Evolutionary conservation across 2,329 filamentous ascomycete species (phyloP).

Genomic region (Fusarium humuli): DNA sequence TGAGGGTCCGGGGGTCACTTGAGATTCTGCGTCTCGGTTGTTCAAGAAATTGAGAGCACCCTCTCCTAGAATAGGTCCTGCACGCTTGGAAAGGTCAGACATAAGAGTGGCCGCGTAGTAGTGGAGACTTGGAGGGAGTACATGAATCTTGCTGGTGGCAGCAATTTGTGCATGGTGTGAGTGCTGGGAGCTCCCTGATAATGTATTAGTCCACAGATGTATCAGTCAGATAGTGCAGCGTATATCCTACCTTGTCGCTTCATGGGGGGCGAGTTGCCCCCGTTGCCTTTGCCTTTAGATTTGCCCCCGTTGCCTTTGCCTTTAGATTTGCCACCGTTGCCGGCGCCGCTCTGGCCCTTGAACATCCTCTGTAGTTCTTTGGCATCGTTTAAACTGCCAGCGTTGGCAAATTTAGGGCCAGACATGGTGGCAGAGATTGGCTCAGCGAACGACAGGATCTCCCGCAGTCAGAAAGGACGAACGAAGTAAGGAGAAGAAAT

Average conservation of each 20-base stretch:
- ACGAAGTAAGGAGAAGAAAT: background rate
- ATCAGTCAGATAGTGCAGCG: background rate
- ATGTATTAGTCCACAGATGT: background rate
- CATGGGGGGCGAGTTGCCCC: slow-evolving; percentile 1
- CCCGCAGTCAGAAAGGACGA: background rate
- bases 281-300: background rate
- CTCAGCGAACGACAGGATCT: background rate
- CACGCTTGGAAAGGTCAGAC: slow-evolving; percentile 12
- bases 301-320: background rate
- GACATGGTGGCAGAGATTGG: background rate
- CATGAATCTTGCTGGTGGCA: background rate
- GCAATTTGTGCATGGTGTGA: slow-evolving; percentile 3
- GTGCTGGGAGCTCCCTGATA: slow-evolving; percentile 12
- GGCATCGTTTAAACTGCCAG: slow-evolving; percentile 46
- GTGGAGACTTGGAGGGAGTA: slow-evolving; percentile 37
- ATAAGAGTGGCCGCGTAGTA: slow-evolving; percentile 29
- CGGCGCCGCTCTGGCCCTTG: background rate
- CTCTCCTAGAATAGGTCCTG: slow-evolving; percentile 39
- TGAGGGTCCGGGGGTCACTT: background rate
- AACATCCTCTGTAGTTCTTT: slow-evolving; percentile 46
- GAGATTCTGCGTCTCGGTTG: slow-evolving; percentile 16
- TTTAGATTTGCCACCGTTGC: background rate
- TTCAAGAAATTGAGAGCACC: slow-evolving; percentile 41
- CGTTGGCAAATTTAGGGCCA: slow-evolving; percentile 37
- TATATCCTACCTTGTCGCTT: slow-evolving; percentile 24